Percentiles rank a stretch among this genome's conserved stretches.
Conservation (phyloP, 768 basidiomycete species). For the Tricholoma flavovirens region DNA sequence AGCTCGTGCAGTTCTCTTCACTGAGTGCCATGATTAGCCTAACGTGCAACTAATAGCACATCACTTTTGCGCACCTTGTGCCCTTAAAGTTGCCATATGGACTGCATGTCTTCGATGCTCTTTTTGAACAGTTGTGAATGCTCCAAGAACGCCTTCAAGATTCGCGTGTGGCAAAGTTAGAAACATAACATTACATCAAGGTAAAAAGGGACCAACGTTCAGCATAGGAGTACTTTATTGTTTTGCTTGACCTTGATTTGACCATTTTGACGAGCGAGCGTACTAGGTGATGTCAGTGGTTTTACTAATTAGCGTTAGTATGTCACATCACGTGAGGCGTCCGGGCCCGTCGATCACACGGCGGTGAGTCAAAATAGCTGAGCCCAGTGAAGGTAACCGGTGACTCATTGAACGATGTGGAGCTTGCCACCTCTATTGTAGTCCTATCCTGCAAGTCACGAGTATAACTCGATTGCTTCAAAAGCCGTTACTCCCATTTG, state of each 20-base stretch:
- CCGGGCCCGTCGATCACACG: no score
- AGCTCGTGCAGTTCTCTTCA: constrained; percentile 39
- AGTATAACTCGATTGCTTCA: no score
- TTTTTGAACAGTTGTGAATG: constrained; percentile 38
- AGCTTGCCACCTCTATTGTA: no score
- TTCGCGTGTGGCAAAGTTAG: not conserved
- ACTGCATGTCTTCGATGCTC: constrained; percentile 40
- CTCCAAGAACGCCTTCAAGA: constrained; percentile 42
- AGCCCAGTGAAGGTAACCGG: no score
- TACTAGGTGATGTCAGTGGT: no score
- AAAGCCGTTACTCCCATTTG: no score
- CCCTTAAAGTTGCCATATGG: constrained; percentile 40
- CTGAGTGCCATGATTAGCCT: constrained; percentile 18
- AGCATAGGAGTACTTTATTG: constrained; percentile 31
- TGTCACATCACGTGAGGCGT: constrained; percentile 1
- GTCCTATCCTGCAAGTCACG: no score
- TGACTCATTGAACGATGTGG: no score
- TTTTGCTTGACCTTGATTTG: constrained; percentile 22
- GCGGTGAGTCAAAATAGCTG: no score
- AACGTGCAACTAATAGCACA: not conserved
- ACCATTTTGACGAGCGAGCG: constrained; percentile 22
- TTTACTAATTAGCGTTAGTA: not conserved
- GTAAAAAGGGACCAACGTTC: constrained; percentile 31
- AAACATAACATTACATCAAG: not conserved
- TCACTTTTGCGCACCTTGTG: constrained; percentile 31